phyloP scores from a whole-genome alignment of 192 early-diverging fungal species.

The Coemansia sp. region DNA sequence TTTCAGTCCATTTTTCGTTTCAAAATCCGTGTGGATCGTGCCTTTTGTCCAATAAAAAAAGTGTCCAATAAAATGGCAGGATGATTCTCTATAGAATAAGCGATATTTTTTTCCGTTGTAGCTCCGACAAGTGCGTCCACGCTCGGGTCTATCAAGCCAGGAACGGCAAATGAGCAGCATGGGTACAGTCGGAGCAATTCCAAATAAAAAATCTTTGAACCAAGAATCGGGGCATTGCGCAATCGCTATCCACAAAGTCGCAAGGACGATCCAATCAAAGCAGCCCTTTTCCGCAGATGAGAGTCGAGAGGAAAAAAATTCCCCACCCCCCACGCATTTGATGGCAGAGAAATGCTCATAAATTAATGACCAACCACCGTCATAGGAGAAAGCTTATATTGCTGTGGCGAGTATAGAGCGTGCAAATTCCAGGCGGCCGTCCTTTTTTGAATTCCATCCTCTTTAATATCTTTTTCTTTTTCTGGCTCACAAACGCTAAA shows the following conservation, averaged over 20 bases:
- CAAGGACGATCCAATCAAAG: conserved; percentile 7
- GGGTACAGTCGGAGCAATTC: background rate
- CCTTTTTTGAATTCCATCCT: too few species aligned
- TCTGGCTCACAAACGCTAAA: conserved; percentile 4
- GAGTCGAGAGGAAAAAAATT: background rate
- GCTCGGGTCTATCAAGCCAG: background rate
- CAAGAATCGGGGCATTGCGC: background rate
- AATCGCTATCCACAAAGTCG: background rate
- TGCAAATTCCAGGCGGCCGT: background rate
- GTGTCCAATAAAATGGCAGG: too few species aligned
- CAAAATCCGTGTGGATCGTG: background rate
- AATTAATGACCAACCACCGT: too few species aligned
- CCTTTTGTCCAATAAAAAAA: background rate
- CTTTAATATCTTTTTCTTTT: background rate
- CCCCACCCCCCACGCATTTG: background rate
- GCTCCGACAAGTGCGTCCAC: background rate
- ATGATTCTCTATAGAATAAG: background rate
- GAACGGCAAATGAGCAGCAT: background rate
- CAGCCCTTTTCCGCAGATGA: background rate
- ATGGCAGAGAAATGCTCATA: background rate
- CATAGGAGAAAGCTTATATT: too few species aligned
- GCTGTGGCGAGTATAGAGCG: background rate
- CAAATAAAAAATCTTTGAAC: background rate
- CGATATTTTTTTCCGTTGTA: background rate
- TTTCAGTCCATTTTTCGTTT: background rate